Evolutionary conservation across 495 filamentous ascomycete genomes (phyloP).

Genomic region (Daldinia loculata): DNA sequence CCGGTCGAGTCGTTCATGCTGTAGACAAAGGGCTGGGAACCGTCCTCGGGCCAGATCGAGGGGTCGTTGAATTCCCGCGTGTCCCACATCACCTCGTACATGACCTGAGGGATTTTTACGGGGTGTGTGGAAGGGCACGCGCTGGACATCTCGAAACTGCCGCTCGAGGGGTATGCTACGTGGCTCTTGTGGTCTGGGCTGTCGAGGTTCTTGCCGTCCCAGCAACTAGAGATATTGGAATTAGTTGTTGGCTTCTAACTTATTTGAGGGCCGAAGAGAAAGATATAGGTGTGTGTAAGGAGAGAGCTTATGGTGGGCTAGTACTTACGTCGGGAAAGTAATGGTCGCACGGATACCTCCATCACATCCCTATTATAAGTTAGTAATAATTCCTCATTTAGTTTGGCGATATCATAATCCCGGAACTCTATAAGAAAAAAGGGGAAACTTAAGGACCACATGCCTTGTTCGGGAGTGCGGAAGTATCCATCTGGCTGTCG

Average conservation of each 20-base stretch:
- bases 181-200: constrained; percentile 59
- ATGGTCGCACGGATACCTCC: constrained; percentile 60
- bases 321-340: constrained; percentile 56
- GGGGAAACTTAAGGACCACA: constrained; percentile 24
- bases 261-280: background rate
- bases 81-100: constrained; percentile 58
- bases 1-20: constrained; percentile 47
- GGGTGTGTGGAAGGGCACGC: constrained; percentile 54
- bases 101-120: constrained; percentile 50
- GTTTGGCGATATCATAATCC: no score
- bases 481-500: constrained; percentile 50
- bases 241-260: constrained; percentile 15
- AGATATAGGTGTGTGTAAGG: background rate
- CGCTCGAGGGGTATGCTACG: constrained; percentile 39
- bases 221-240: constrained; percentile 41
- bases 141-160: constrained; percentile 44
- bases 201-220: constrained; percentile 61
- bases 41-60: constrained; percentile 51
- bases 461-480: constrained; percentile 49
- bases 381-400: background rate
- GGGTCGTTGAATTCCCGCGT: constrained; percentile 52
- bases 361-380: constrained; percentile 40
- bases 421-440: no score
- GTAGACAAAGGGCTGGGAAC: constrained; percentile 49
- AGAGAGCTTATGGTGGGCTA: background rate